A percentile compares a stretch with the other conserved stretches of the same genome.
Conservation (phyloP, 73 alveolate species). For the Tetrahymena thermophila region DNA sequence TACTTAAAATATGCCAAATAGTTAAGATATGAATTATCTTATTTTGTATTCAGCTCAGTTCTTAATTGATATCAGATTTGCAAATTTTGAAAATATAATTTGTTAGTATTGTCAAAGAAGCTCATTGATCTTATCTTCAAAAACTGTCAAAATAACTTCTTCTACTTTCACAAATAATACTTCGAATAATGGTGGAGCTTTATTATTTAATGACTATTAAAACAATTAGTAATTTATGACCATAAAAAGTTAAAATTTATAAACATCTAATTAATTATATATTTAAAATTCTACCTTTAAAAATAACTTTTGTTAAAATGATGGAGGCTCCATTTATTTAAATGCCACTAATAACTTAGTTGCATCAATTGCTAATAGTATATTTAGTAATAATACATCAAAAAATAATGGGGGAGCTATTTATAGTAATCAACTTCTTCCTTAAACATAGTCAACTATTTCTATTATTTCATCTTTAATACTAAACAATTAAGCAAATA, state of each 20-base stretch:
- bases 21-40: background rate
- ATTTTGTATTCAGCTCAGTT: background rate
- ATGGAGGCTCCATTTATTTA: background rate
- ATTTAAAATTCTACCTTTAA: background rate
- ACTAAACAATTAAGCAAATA: background rate
- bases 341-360: background rate
- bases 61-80: background rate
- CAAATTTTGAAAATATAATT: background rate
- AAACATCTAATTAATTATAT: background rate
- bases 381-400: background rate
- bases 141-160: background rate
- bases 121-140: background rate
- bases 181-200: background rate
- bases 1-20: too few relatives aligned
- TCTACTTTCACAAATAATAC: background rate
- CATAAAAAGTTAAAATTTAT: too few relatives aligned
- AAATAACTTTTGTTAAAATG: background rate
- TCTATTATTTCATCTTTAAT: background rate
- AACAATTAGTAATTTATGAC: background rate
- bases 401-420: background rate
- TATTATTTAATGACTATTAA: background rate
- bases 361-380: background rate
- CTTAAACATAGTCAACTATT: background rate
- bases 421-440: background rate
- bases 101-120: background rate